Base-by-base conservation (phyloP, 164 flowering plant species). In the Chimonanthus salicifolius region DNA sequence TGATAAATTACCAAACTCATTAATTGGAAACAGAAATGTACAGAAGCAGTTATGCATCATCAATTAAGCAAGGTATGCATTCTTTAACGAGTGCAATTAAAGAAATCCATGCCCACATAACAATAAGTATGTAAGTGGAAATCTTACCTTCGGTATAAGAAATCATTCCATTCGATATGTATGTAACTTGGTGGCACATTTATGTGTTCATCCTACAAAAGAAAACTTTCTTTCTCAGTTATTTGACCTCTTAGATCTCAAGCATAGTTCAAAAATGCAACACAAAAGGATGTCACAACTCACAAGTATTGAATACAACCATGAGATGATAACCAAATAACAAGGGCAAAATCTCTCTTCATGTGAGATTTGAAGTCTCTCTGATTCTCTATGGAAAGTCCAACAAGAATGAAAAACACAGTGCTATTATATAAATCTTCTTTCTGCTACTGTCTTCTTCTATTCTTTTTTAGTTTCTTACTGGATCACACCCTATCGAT, bases 101-200 rank as follows among this genome's bases (percentile, higher is more conserved):
- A 20, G 7, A 8, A 63, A 20, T 10, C 7, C 1, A n/a, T 5
- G 8, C 16, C 16, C 16, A 63, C 3, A 20, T 18, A 7, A 6
- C 4, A 33, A 63, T 18, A 63, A 44, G 33, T 18, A 63, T 63
- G 66, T 18, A 63, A 63, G 13, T 63, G 44, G 10, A 20, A 63
- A 18, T 63, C 66, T 63, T 63, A 63, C 66, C 33, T 63, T 13
- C 66, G 66, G 3, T 63, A 63, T 63, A 33, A 63, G 66, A 63
- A 63, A 18, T 63, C 66, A 63, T 63, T 63, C 66, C 33, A 44
- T 63, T 63, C 66, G 21, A 63, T 63, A 63, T 33, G 66, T 33
- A 7, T 63, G 33, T 63, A 63, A 63, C 44, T 20, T 63, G 66
- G 66, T 20, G 33, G 44, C 21, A 18, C 66, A 18, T 63, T 44